Percentiles rank a stretch among this genome's conserved stretches.
Evolutionary conservation across 1,284 basidiomycete genomes (phyloP).

Genomic region (Cutaneotrichosporon curvatum): DNA sequence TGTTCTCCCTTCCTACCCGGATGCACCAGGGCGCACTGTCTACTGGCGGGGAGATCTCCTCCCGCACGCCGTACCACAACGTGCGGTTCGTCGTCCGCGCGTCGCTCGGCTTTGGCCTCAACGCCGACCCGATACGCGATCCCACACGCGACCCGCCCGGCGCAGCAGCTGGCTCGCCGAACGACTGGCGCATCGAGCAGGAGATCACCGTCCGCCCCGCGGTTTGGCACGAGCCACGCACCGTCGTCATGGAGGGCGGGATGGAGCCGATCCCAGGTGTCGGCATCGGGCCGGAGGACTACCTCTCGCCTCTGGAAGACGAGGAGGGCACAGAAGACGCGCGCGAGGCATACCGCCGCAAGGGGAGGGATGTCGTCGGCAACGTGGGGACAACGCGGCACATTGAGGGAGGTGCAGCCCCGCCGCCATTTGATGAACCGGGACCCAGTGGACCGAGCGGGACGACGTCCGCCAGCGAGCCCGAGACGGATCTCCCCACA

Average conservation of each 20-base stretch:
- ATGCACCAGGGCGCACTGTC: slow-evolving; percentile 19
- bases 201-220: slow-evolving; percentile 27
- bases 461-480: not conserved
- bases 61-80: slow-evolving; percentile 30
- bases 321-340: slow-evolving; percentile 23
- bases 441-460: slow-evolving; percentile 8
- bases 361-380: slow-evolving; percentile 43
- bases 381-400: slow-evolving; percentile 27
- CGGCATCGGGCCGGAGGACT: slow-evolving; percentile 7
- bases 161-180: not conserved
- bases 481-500: slow-evolving; percentile 21
- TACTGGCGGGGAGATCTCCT: slow-evolving; percentile 38
- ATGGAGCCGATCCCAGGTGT: slow-evolving; percentile 14
- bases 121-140: not conserved
- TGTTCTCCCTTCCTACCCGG: slow-evolving; percentile 41
- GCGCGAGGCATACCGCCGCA: slow-evolving; percentile 41
- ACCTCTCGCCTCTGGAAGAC: slow-evolving; percentile 6
- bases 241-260: slow-evolving; percentile 30
- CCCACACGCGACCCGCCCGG: slow-evolving; percentile 1
- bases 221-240: slow-evolving; percentile 31
- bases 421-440: slow-evolving; percentile 29
- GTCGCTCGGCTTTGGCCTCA: slow-evolving; percentile 32
- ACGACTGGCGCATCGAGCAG: slow-evolving; percentile 30
- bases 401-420: slow-evolving; percentile 6
- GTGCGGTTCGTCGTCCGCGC: slow-evolving; percentile 37